Evolutionary conservation across 2,329 filamentous ascomycete genomes (phyloP).

Genomic region (Gnomoniopsis sp.): DNA sequence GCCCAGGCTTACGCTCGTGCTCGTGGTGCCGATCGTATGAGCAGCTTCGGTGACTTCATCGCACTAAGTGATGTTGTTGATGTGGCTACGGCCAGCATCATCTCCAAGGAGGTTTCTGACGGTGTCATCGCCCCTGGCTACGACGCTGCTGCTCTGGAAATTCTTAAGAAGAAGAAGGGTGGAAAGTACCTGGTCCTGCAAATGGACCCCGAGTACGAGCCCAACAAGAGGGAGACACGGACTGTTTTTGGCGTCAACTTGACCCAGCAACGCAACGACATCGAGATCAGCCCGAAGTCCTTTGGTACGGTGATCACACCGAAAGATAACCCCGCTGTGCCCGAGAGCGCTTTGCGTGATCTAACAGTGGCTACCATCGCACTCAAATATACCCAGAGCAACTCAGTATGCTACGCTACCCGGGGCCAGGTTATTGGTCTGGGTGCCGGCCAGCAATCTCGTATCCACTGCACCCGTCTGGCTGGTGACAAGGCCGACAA

Average conservation of each 20-base stretch:
- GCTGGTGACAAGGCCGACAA: slow-evolving; percentile 98
- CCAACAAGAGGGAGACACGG: slow-evolving; percentile 75
- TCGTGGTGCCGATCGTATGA: slow-evolving; percentile 95
- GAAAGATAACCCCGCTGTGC: slow-evolving; percentile 69
- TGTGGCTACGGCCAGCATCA: slow-evolving; percentile 91
- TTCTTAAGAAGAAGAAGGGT: slow-evolving; percentile 96
- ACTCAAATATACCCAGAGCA: slow-evolving; percentile 97
- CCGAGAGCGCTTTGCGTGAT: slow-evolving; percentile 81
- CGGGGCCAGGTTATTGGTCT: slow-evolving; percentile 93
- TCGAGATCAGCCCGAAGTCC: slow-evolving; percentile 77
- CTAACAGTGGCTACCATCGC: slow-evolving; percentile 94
- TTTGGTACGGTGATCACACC: slow-evolving; percentile 85
- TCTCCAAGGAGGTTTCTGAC: slow-evolving; percentile 95
- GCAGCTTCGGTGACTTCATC: slow-evolving; percentile 95
- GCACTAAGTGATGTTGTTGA: slow-evolving; percentile 90
- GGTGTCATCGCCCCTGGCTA: slow-evolving; percentile 92
- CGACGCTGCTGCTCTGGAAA: slow-evolving; percentile 78
- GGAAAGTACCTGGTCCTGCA: slow-evolving; percentile 95
- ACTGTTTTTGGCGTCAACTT: slow-evolving; percentile 89
- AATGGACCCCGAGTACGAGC: slow-evolving; percentile 85
- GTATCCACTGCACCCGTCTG: slow-evolving; percentile 96
- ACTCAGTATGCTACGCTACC: slow-evolving; percentile 95
- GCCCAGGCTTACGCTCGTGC: slow-evolving; percentile 96
- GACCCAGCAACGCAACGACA: slow-evolving; percentile 89
- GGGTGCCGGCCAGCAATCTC: slow-evolving; percentile 93